Evolutionary conservation across 257 asterid species (phyloP), one percentile per base, ranked within the genome.

Genomic region (Salvia miltiorrhiza): DNA sequence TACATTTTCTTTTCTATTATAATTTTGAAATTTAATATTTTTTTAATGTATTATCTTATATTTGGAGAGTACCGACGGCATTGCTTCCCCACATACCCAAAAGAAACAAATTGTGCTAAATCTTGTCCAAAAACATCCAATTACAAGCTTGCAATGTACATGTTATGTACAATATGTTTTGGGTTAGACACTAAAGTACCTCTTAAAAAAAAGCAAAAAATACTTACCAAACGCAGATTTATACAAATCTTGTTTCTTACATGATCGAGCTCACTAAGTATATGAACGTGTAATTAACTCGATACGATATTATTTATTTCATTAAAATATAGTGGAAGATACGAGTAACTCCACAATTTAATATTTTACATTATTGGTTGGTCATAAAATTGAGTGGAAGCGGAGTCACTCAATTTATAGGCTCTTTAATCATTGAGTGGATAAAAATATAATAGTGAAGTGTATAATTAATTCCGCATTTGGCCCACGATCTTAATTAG

Each of bases 81-180:
- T n/a, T 14, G 3, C 11, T 21, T 39, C 35, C 56, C 56, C 65
- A 28, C 66, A 56, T n/a, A n/a, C n/a, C 57, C 39, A 30, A 54
- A 24, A 54, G 11, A 0, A 68, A 26, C 54, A 9, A 37, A 24
- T 68, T 58, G 16, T 54, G 57, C 41, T 56, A 28, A 69, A 56
- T 41, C 59, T 45, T 58, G 50, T 45, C n/a, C n/a, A n/a, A 57
- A 69, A 35, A 55, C 37, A 37, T 52, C 35, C 47, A 56, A 41
- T 40, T 16, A 55, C 63, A 61, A 58, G 61, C 52, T 26, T 70
- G 68, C 58, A 57, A 45, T 20, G 26, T 3, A 26, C 30, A 26
- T 26, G 30, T 26, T n/a, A n/a, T n/a, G n/a, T n/a, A n/a, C n/a
- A n/a, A n/a, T n/a, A n/a, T n/a, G n/a, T n/a, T n/a, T n/a, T n/a